Base-by-base conservation (phyloP, 495 filamentous ascomycete species). In the Chaetomium tenue region DNA sequence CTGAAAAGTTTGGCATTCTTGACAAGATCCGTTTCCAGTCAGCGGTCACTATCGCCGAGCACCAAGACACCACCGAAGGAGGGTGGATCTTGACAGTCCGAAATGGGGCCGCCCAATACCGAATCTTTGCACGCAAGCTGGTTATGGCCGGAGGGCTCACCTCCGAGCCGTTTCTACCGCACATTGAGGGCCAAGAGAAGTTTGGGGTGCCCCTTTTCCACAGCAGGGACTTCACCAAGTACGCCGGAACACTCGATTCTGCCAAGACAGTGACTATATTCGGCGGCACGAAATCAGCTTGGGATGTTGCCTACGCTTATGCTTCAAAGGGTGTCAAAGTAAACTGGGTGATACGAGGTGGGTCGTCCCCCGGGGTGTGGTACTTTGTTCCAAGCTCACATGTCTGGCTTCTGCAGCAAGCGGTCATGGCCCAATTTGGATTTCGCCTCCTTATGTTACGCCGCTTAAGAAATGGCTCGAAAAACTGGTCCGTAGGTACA, bases 281-380 rank as follows among this genome's bases (percentile, higher is more conserved):
- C 54, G 89, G 91, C 16, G 87, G 83, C 11, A 86, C 83, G 1
- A 96, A 95, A 72, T 90, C 87, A 5, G 89, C 84, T 1, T 92
- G 84, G 81, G 92, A 95, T 78, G 85, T 85, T 3, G 90, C 86
- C 0, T 92, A 92, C 67, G 79, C 82, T 3, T 89, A 86, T 68
- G 88, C 85, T 2, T 79, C 82, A 0, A 77, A 81, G 1, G 90
- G 89, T 2, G 78, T 88, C 55, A 76, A 85, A 37, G 88, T 96
- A 3, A 81, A 91, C 65, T 91, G 87, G 90, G 78, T 96, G 30
- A 92, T 96, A 64, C 83, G 92, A 62, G 77, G 80, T 82, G 68
- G 30, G 76, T 58, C 9, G 20, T 50, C n/a, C 16, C 37, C 13
- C 48, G 26, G 22, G 5, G n/a, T n/a, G 22, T 28, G 7, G 33